A percentile compares a stretch with the other conserved stretches of the same genome.
phyloP scores from a whole-genome alignment of 768 basidiomycete species.

The Boletus subparvulus region DNA sequence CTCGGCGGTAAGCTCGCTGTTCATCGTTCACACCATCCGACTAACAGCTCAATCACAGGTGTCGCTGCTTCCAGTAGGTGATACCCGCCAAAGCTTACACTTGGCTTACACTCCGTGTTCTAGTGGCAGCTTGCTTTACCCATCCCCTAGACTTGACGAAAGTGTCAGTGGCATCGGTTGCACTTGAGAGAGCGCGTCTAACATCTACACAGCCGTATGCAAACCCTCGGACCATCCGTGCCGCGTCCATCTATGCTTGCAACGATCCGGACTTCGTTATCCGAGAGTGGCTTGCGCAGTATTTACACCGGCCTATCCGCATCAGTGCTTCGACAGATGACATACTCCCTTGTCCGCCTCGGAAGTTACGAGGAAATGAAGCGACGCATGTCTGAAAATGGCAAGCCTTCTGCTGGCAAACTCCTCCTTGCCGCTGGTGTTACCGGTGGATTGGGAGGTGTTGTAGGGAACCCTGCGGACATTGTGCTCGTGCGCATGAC shows the following conservation, averaged over 20 bases:
- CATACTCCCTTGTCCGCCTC: slow-evolving; percentile 83
- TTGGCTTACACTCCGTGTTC: slow-evolving; percentile 8
- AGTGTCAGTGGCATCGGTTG: slow-evolving; percentile 51
- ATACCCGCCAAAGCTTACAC: background rate
- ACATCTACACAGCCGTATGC: slow-evolving; percentile 63
- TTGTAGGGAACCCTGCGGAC: slow-evolving; percentile 82
- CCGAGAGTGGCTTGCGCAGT: slow-evolving; percentile 67
- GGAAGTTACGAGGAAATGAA: slow-evolving; percentile 83
- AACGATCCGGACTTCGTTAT: slow-evolving; percentile 63
- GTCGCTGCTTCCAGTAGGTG: slow-evolving; percentile 62
- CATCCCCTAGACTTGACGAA: slow-evolving; percentile 86
- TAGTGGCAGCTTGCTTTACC: slow-evolving; percentile 79
- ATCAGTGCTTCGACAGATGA: slow-evolving; percentile 85
- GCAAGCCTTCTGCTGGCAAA: slow-evolving; percentile 51
- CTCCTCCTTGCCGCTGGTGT: slow-evolving; percentile 64
- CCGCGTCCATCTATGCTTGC: slow-evolving; percentile 63
- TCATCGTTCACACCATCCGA: background rate
- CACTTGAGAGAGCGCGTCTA: background rate
- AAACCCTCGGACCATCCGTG: slow-evolving; percentile 57
- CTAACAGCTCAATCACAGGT: slow-evolving; percentile 38
- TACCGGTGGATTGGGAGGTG: slow-evolving; percentile 78
- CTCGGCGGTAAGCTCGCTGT: slow-evolving; percentile 52
- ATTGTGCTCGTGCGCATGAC: slow-evolving; percentile 85
- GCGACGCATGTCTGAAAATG: slow-evolving; percentile 46
- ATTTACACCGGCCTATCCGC: slow-evolving; percentile 82